Percentiles rank a stretch among this genome's conserved stretches.
phyloP scores from a whole-genome alignment of 805 yeast genomes.

The Ogataea neopini region DNA sequence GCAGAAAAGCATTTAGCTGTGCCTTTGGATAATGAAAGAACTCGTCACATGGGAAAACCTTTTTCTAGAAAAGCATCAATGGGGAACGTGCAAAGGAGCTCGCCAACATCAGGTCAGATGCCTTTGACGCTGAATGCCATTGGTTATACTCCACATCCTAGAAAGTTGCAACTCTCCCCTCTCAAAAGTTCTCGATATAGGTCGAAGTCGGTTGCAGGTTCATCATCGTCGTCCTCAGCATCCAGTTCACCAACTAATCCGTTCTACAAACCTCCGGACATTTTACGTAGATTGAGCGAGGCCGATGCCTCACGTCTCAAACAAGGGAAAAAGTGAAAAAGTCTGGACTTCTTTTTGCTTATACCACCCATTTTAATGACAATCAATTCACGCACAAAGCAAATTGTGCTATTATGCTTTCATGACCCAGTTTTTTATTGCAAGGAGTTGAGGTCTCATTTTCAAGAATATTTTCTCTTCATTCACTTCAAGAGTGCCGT shows the following conservation, averaged over 20 bases:
- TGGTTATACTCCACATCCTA: neutral
- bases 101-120: neutral
- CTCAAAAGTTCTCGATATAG: conserved; percentile 11
- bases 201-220: conserved; percentile 18
- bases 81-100: neutral
- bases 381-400: neutral
- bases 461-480: neutral
- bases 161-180: conserved; percentile 12
- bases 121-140: neutral
- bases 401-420: neutral
- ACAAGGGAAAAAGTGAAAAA: conserved; percentile 2
- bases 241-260: conserved; percentile 26
- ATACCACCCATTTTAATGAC: neutral
- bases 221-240: conserved; percentile 8
- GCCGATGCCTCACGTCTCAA: conserved; percentile 6
- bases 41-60: neutral
- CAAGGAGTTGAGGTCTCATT: neutral
- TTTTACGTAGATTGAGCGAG: conserved; percentile 24
- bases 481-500: neutral
- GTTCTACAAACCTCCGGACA: conserved; percentile 30
- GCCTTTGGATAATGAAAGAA: neutral
- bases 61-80: neutral
- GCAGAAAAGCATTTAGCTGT: neutral
- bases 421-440: neutral
- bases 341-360: neutral